Conservation (phyloP, 1,284 basidiomycete species). For the Malassezia sympodialis region DNA sequence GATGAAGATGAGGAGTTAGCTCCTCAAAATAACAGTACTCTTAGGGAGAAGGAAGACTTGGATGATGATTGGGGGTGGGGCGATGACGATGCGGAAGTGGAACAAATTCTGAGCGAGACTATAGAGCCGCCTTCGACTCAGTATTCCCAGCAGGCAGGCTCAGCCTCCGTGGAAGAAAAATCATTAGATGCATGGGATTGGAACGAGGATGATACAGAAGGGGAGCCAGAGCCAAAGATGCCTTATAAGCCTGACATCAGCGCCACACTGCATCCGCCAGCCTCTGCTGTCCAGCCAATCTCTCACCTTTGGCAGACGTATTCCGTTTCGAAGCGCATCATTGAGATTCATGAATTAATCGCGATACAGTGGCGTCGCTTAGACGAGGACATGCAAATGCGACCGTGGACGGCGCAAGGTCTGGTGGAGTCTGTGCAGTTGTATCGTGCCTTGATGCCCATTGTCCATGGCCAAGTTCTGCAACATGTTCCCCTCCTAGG, state of each 20-base stretch:
- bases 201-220: not conserved
- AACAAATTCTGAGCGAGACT: not conserved
- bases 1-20: constrained; percentile 5
- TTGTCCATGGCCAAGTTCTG: constrained; percentile 56
- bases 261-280: not conserved
- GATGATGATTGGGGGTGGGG: constrained; percentile 10
- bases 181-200: constrained; percentile 15
- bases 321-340: not conserved
- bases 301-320: not conserved
- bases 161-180: not conserved
- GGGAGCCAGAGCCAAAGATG: not conserved
- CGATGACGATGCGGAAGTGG: constrained; percentile 7
- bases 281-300: not conserved
- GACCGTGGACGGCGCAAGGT: not conserved
- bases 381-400: not conserved
- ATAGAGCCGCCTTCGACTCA: not conserved
- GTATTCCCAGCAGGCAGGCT: too few relatives aligned
- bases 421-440: constrained; percentile 1
- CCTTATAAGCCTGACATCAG: not conserved
- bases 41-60: not conserved
- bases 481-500: constrained; percentile 55
- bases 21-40: not conserved
- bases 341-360: not conserved
- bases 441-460: constrained; percentile 64
- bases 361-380: not conserved